These are phyloP conservation scores for Xylaria palmicola DNA, from an alignment of 495 filamentous ascomycete genomes.

Conservation along the genomic window DNA sequence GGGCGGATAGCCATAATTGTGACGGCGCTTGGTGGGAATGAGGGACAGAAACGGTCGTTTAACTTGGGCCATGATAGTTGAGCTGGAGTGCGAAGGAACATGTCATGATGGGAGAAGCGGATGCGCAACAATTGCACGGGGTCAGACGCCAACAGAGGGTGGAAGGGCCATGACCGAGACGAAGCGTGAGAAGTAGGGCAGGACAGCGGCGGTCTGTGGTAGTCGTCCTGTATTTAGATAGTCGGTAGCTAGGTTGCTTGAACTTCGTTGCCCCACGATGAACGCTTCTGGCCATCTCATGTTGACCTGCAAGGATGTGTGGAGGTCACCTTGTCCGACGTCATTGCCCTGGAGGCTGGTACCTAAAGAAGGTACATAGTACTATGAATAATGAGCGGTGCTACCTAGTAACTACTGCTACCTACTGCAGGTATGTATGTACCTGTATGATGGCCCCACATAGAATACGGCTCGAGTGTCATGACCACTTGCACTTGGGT, in stretches of 20 bases:
- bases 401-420: too few species aligned
- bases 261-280: too few species aligned
- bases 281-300: neutral
- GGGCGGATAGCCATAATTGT: slow-evolving; percentile 46
- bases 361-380: neutral
- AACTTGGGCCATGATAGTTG: slow-evolving; percentile 31
- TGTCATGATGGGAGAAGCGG: slow-evolving; percentile 13
- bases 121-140: neutral
- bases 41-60: slow-evolving; percentile 24
- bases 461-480: too few species aligned
- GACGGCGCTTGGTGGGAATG: slow-evolving; percentile 24
- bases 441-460: too few species aligned
- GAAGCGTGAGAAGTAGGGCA: neutral
- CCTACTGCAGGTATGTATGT: too few species aligned
- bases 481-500: too few species aligned
- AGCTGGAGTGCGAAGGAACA: neutral
- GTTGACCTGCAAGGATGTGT: slow-evolving; percentile 6
- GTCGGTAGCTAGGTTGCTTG: too few species aligned
- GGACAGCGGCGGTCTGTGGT: too few species aligned
- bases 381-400: too few species aligned
- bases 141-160: neutral
- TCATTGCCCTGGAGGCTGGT: too few species aligned
- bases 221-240: too few species aligned
- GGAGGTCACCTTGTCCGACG: slow-evolving; percentile 1
- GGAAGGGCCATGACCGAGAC: neutral